Base-by-base conservation (phyloP, 169 alveolate genomes). In the Cryptosporidium felis region DNA sequence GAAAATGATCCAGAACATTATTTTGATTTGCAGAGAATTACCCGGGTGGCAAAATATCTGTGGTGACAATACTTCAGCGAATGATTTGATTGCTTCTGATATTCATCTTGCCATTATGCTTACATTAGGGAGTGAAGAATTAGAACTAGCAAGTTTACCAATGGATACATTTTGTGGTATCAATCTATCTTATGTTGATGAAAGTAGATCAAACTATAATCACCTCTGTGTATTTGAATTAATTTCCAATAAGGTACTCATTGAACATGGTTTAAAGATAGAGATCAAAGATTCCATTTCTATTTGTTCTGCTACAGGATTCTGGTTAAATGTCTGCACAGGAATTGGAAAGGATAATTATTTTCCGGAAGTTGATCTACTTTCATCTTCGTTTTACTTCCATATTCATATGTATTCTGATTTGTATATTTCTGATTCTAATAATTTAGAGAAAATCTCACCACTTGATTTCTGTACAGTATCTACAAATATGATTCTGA, bases 11-110 rank as follows among this genome's bases (percentile, higher is more conserved):
- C 49, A 74, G 6, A 46, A 74, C 44, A 23, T 53, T 34, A 74
- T 74, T 16, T n/a, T 74, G 28, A 40, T 74, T 23, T 74, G 85
- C 45, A 74, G 67, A 56, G 85, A 74, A 60, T 56, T 74, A 36
- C 74, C 65, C 1, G 85, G 42, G n/a, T 74, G 85, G 85, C 65
- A 53, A 74, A 49, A 49, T 40, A 32, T 74, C 16, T 74, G 85
- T 18, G 21, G 38, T 10, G 42, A 23, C 26, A 18, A 21, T 0
- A 18, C 60, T 30, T 30, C 85, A 18, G n/a, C 42, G 26, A 30
- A 49, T 26, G 58, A 49, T 49, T 58, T 74, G n/a, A 74, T 74
- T 51, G 67, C 65, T 21, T 26, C 74, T 5, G 85, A 74, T 18
- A 21, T 74, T 41, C 85, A 74, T 38, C 26, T 53, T 6, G 85